Base-by-base conservation (phyloP, 2,329 filamentous ascomycete genomes). In the Fusarium sp. region DNA sequence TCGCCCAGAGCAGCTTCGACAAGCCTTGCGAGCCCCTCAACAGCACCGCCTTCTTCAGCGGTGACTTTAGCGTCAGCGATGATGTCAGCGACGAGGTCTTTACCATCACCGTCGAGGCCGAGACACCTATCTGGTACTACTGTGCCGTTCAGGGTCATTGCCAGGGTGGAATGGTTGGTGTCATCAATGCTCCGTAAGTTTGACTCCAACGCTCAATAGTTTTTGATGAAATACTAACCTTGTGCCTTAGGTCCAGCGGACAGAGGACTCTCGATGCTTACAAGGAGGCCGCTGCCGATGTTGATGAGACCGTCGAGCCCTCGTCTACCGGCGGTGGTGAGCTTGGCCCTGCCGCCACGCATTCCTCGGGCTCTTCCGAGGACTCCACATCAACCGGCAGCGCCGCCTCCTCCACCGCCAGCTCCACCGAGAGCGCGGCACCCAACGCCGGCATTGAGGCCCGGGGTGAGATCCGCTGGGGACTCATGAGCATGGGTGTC, bases 61-160 rank as follows among this genome's bases (percentile, higher is more conserved):
- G 72, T 6, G 63, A 63, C 4, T 55, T 72, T 29, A 36, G 56
- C 31, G 70, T 71, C 36, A 40, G 54, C 4, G 46, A 55, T 7
- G 58, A 54, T 1, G 62, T 71, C 14, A 71, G 64, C 62, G 60
- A 67, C 13, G 51, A 61, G 7, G 72, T 74, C 25, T 74, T 74
- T 25, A 69, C 55, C 44, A 29, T 74, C 20, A 68, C 65, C 7
- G 46, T 74, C 29, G 59, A 68, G 20, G 79, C 85, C 69, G 81
- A 80, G 2, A 85, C 83, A 49, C 87, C 88, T 2, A 84, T 89
- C 63, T 90, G 89, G 87, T 85, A 86, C 74, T 90, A 89, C 81
- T 90, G 87, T 75, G 85, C 85, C 14, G 85, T 88, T 63, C 82
- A 73, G 34, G 83, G 80, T 62, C 88, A 90, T 78, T 90, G 88